Evolutionary conservation across 495 filamentous ascomycete species (phyloP), one percentile per base, ranked within the genome.

Genomic region (Pyronema domesticum): DNA sequence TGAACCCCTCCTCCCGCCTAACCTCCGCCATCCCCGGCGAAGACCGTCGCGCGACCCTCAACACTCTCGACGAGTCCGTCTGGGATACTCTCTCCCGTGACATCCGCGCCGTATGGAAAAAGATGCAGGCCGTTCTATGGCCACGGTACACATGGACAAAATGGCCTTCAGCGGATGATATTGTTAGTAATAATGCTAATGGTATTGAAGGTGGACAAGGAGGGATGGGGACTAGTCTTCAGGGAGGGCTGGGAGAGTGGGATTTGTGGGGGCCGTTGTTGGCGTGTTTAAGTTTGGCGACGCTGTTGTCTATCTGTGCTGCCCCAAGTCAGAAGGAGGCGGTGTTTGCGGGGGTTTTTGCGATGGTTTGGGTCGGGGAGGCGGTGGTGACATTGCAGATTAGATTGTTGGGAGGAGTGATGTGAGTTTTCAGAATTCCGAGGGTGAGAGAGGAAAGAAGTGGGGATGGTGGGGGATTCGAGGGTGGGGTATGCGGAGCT

Each of bases 301-400:
- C 89, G 67, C 78, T 96, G 58, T 70, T 99, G 57, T 91, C 87
- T 55, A 72, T 89, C 61, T 73, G 77, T 54, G 84, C 84, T 1
- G 72, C 80, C 58, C 73, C 75, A 3, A 75, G 83, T 39, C 89
- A 98, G 72, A 82, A 82, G 67, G 82, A 81, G 19, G 67, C 83
- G 54, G 89, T 96, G 45, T 99, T 98, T 69, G 88, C 84, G 19
- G 93, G 91, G 8, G 86, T 96, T 15, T 99, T 99, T 72, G 82
- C 85, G 19, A 81, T 91, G 63, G 84, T 99, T 37, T 99, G 91
- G 91, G 79, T 96, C 51, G 91, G 89, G 7, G 87, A 95, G 73
- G 89, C 89, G 1, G 84, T 95, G 13, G 89, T 99, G 55, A 99
- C 91, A n/a, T 71, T 89, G 65, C 91, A 99, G 77, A 95, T 99